Conservation (phyloP, 805 yeast species). For the Metschnikowia koreensis region DNA sequence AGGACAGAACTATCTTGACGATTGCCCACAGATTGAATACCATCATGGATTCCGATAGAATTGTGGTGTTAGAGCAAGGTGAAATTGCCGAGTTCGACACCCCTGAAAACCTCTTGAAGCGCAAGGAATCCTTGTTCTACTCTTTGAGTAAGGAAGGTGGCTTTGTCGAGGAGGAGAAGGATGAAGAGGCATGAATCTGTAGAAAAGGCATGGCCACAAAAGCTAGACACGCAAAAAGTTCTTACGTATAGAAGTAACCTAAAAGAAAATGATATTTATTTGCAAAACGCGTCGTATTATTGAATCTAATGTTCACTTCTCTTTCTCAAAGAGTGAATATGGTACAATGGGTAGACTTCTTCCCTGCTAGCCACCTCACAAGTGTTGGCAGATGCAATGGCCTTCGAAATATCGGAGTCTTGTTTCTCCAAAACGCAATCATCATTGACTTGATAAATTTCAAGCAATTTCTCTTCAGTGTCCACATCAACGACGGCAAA, state of each 20-base stretch:
- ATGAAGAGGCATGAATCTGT: constrained; percentile 3
- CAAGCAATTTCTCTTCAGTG: constrained; percentile 25
- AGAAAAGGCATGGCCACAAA: not conserved
- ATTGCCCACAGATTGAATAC: constrained; percentile 86
- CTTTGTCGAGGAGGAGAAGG: constrained; percentile 32
- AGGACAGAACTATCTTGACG: constrained; percentile 74
- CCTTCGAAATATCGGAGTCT: constrained; percentile 16
- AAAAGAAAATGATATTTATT: not conserved
- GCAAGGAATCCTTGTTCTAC: constrained; percentile 70
- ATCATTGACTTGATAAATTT: constrained; percentile 21
- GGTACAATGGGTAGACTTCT: constrained; percentile 50
- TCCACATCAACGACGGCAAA: constrained; percentile 35
- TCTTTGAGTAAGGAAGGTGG: constrained; percentile 84
- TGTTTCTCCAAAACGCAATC: constrained; percentile 17
- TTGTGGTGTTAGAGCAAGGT: constrained; percentile 75
- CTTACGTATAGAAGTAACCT: not conserved
- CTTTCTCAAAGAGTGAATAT: constrained; percentile 51
- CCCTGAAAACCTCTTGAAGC: constrained; percentile 63
- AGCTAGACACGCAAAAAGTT: not conserved
- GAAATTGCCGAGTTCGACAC: constrained; percentile 73
- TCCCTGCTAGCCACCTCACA: constrained; percentile 34
- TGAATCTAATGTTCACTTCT: constrained; percentile 57
- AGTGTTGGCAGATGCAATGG: constrained; percentile 27
- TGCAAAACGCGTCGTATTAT: not conserved
- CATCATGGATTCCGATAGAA: constrained; percentile 75